Evolutionary conservation across 2,329 filamentous ascomycete genomes (phyloP).

Genomic region (Pyrenochaeta sp.): DNA sequence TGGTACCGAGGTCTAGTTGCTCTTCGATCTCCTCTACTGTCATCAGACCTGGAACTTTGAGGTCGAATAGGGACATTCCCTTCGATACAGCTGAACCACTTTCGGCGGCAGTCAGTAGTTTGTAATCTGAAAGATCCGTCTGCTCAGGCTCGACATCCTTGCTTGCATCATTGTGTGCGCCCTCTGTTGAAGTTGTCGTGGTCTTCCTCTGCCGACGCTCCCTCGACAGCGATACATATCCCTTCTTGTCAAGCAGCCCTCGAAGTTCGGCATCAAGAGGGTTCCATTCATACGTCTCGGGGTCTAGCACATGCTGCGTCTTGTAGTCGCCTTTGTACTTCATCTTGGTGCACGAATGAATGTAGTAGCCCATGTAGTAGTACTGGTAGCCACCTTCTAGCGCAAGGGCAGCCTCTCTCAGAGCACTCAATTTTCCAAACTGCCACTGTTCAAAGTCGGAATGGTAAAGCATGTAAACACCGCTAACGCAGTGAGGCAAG

Average conservation of each 20-base stretch:
- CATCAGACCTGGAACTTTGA: conserved; percentile 73
- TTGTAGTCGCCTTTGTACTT: conserved; percentile 82
- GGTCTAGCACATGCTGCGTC: conserved; percentile 78
- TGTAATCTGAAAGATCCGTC: conserved; percentile 31
- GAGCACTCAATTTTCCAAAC: conserved; percentile 78
- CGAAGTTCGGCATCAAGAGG: conserved; percentile 63
- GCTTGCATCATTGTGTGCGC: background rate
- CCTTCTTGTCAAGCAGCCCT: conserved; percentile 61
- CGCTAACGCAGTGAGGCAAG: conserved; percentile 78
- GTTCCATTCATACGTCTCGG: conserved; percentile 70
- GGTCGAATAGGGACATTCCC: conserved; percentile 63
- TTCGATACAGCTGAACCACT: conserved; percentile 45
- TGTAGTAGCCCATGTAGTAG: conserved; percentile 88
- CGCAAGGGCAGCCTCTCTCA: conserved; percentile 76
- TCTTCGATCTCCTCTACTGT: conserved; percentile 61
- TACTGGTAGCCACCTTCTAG: conserved; percentile 73
- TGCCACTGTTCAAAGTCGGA: conserved; percentile 74
- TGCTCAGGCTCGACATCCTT: background rate
- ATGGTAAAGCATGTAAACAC: conserved; percentile 85
- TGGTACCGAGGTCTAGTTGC: conserved; percentile 65
- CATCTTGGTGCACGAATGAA: conserved; percentile 84
- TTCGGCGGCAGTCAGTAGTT: conserved; percentile 36
- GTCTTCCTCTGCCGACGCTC: conserved; percentile 40
- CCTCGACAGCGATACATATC: conserved; percentile 60
- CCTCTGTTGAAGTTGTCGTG: background rate